Evolutionary conservation across 768 basidiomycete genomes (phyloP), one percentile per base, ranked within the genome.

Genomic region (Pulveroboletus sp.): DNA sequence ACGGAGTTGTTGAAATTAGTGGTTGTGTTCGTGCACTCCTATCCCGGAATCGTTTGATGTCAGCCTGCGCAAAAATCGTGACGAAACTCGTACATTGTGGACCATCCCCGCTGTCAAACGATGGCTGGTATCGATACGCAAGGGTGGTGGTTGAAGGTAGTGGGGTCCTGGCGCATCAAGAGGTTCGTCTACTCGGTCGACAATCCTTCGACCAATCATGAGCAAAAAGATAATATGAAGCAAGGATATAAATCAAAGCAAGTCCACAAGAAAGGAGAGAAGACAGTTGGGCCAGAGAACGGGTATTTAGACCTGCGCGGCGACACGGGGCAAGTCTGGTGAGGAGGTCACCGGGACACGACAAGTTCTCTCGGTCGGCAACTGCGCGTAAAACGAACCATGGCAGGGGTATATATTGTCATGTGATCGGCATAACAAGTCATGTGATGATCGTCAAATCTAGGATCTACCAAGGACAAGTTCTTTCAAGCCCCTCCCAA

Each of bases 401-500:
- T 45, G n/a, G 43, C 21, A 40, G 31, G 46, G 32, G 36, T 56
- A 24, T 45, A 40, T 45, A 47, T 33, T 13, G 24, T 43, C 54
- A 50, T 44, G 56, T 58, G 52, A 49, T 32, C 34, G 6, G 12
- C 17, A 34, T n/a, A 5, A 33, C 21, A 6, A 23, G 19, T 42
- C 44, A 50, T 45, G 51, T 54, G 42, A 40, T 42, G 25, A n/a
- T 32, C 23, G 23, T 54, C 42, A 16, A 43, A 32, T 21, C 46
- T 33, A 43, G 35, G 16, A 50, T 25, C 55, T 59, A 24, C 67
- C 58, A 24, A 69, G 60, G 20, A 67, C 56, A 5, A 67, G 50
- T n/a, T 62, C 59, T 40, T 63, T 69, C 56, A 67, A 39, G 23
- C 68, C 66, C 45, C 44, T 64, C 3, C 67, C 63, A 29, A 67